Evolutionary conservation across 2,329 filamentous ascomycete genomes (phyloP).

Genomic region (Hypoxylon sp.): DNA sequence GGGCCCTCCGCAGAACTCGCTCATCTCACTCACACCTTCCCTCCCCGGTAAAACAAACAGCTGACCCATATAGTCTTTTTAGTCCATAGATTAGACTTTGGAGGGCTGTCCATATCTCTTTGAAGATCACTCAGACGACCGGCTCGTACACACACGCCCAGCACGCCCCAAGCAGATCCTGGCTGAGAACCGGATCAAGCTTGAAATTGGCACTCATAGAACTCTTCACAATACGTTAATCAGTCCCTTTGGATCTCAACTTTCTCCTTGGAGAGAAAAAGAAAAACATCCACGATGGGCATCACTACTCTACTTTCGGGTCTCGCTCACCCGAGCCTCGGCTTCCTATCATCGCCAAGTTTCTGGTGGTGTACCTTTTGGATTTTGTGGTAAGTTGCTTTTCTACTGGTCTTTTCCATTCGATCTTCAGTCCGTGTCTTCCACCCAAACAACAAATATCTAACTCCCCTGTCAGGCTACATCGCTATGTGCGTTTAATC

Average conservation of each 20-base stretch:
- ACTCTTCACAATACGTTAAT: conserved; percentile 22
- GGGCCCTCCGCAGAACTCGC: conserved; percentile 24
- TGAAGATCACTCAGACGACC: conserved; percentile 32
- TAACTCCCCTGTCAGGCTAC: conserved; percentile 71
- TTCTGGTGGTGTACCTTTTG: conserved; percentile 65
- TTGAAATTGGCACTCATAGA: conserved; percentile 20
- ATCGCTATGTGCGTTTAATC: conserved; percentile 88
- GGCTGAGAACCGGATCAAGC: conserved; percentile 12
- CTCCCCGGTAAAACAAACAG: conserved; percentile 26
- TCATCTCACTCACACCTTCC: conserved; percentile 25
- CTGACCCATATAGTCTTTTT: conserved; percentile 32
- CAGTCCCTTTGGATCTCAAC: conserved; percentile 15
- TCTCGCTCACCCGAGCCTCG: conserved; percentile 48
- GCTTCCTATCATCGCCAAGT: conserved; percentile 60
- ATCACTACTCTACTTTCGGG: conserved; percentile 38
- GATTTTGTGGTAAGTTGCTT: conserved; percentile 63
- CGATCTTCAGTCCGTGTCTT: neutral
- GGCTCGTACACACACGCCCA: conserved; percentile 30
- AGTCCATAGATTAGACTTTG: conserved; percentile 36
- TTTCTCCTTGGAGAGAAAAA: conserved; percentile 23
- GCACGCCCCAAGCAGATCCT: conserved; percentile 14
- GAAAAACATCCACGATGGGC: conserved; percentile 45
- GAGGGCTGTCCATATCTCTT: conserved; percentile 23
- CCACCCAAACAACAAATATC: conserved; percentile 19
- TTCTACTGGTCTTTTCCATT: neutral